These are phyloP conservation scores for Trifolium repens DNA, from an alignment of 306 rosid species.

Conservation along the genomic window DNA sequence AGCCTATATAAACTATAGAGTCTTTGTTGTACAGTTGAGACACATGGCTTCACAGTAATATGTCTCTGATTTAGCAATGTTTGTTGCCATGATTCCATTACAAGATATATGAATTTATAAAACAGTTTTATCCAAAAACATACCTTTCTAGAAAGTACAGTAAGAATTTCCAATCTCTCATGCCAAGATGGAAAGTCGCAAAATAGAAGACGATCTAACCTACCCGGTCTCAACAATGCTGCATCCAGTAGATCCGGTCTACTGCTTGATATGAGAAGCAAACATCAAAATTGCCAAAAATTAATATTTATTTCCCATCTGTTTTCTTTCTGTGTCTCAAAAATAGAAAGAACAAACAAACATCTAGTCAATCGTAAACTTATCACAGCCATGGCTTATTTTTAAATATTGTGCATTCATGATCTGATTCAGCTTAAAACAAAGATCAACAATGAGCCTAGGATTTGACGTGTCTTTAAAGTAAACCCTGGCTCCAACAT, in stretches of 20 bases:
- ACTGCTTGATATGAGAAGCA: slow-evolving; percentile 71
- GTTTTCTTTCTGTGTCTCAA: slow-evolving; percentile 20
- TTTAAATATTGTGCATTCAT: slow-evolving; percentile 13
- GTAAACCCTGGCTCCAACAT: not conserved
- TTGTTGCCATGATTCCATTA: not conserved
- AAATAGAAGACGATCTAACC: slow-evolving; percentile 93
- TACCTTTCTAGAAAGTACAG: slow-evolving; percentile 89
- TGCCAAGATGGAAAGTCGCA: slow-evolving; percentile 83
- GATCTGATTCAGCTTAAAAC: slow-evolving; percentile 13
- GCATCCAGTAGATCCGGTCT: slow-evolving; percentile 99
- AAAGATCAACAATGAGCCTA: not conserved
- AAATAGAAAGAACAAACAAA: slow-evolving; percentile 28
- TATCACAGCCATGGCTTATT: slow-evolving; percentile 15
- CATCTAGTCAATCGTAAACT: slow-evolving; percentile 11
- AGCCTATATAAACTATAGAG: not conserved
- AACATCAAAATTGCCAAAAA: slow-evolving; percentile 28
- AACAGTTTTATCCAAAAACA: slow-evolving; percentile 30
- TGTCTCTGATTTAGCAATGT: not conserved
- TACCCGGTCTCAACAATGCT: slow-evolving; percentile 92
- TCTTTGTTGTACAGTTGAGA: not conserved
- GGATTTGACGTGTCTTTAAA: not conserved
- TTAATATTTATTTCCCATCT: slow-evolving; percentile 23
- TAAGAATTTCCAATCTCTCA: slow-evolving; percentile 87
- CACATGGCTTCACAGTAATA: not conserved
- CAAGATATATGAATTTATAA: slow-evolving; percentile 10